A percentile compares a stretch with the other conserved stretches of the same genome.
These are phyloP conservation scores for Gossypium davidsonii DNA, from an alignment of 441 rosid species.

Conservation along the genomic window DNA sequence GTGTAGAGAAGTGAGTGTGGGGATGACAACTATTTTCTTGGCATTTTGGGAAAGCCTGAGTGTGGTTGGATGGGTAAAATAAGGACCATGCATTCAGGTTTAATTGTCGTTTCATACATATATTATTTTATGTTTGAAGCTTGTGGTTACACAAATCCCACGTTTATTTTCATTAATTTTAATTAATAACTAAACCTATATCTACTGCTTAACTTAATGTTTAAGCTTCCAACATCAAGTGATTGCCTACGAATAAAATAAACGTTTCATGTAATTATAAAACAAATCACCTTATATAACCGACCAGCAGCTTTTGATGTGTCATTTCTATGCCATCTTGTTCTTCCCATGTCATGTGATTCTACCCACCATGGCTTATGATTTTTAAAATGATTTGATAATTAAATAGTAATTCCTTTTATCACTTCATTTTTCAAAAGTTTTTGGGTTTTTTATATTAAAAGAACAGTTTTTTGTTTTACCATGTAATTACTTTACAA, in stretches of 20 bases:
- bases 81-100: slow-evolving; percentile 14
- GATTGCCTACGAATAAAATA: too few species aligned
- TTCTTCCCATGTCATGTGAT: background rate
- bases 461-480: too few species aligned
- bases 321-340: background rate
- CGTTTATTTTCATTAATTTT: background rate
- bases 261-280: too few species aligned
- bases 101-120: background rate
- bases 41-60: background rate
- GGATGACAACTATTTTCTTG: slow-evolving; percentile 1
- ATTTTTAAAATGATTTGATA: too few species aligned
- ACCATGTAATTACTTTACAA: too few species aligned
- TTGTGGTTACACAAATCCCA: slow-evolving; percentile 7
- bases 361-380: background rate
- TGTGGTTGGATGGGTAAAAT: slow-evolving; percentile 7
- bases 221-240: background rate
- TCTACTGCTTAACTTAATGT: background rate
- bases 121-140: background rate
- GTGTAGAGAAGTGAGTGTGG: background rate
- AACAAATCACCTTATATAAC: too few species aligned
- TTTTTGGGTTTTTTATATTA: too few species aligned
- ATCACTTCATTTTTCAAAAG: too few species aligned
- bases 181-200: background rate
- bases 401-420: too few species aligned
- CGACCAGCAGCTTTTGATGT: too few species aligned